Evolutionary conservation across 2,329 filamentous ascomycete species (phyloP), one percentile per base, ranked within the genome.

Genomic region (Keithomyces neogunnii): DNA sequence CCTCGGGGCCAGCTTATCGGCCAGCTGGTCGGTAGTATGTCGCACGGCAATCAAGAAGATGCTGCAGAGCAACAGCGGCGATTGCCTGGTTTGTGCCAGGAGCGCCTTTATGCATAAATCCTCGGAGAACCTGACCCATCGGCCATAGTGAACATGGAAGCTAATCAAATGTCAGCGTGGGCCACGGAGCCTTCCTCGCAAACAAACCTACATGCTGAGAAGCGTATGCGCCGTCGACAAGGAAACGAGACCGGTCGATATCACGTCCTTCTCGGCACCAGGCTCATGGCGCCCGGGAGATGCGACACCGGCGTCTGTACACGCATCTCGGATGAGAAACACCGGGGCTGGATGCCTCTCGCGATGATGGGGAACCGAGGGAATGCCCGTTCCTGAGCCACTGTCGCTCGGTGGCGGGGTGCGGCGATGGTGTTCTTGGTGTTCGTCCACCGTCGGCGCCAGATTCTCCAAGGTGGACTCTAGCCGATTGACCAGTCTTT

Each of bases 301-400:
- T 11, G 55, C 52, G 3, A 63, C 55, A 8, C 57, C 60, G 7
- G 58, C 56, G 44, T 63, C 58, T 0, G 56, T 59, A 2, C 58
- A 60, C 19, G 61, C 62, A 43, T 64, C 61, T n/a, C 57, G 51
- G 33, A 64, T 63, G 2, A 64, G 13, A 19, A 63, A 51, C 1
- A 63, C 59, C 1, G 62, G 62, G 2, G 60, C 59, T 2, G 57
- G 53, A 5, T 59, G 35, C 6, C 33, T 48, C 32, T 48, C 46
- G 9, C 19, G 33, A 28, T 19, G 35, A 6, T 26, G n/a, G 28
- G 28, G 36, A 4, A 47, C 26, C 19, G 8, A 36, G 33, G 8
- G 33, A 26, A 35, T 39, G 13, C 33, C 6, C 13, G 9, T 30
- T 38, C 5, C 46, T 26, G 35, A 11, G 3, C 8, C 42, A 45